These are phyloP conservation scores for Aspergillus pseudoglaucus DNA, from an alignment of 2,329 filamentous ascomycete genomes.

Conservation along the genomic window DNA sequence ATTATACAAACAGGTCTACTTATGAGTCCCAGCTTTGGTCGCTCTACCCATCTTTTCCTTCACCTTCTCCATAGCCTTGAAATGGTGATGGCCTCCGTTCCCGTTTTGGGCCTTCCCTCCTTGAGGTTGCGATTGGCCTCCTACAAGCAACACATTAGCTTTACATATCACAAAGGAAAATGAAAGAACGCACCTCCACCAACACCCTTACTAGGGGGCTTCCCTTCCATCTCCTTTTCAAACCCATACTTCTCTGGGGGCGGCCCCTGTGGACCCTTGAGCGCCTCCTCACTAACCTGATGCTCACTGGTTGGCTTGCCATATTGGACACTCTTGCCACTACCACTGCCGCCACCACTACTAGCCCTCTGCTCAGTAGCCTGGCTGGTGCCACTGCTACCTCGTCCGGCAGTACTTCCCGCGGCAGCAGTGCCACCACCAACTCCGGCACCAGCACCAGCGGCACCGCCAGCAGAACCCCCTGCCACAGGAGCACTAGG, in stretches of 20 bases:
- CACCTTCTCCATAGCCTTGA: constrained; percentile 15
- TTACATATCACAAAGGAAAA: not conserved
- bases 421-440: not conserved
- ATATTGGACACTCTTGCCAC: not conserved
- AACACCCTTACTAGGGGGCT: constrained; percentile 5
- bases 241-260: constrained; percentile 21
- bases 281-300: constrained; percentile 23
- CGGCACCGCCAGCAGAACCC: not conserved
- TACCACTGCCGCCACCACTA: not conserved
- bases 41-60: constrained; percentile 30
- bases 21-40: constrained; percentile 8
- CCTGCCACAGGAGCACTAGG: not conserved
- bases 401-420: not conserved
- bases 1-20: too few species aligned
- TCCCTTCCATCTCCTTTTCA: constrained; percentile 20
- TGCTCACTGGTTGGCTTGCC: not conserved
- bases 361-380: not conserved
- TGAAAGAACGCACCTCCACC: constrained; percentile 4
- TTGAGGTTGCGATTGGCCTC: not conserved
- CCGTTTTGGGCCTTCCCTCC: not conserved
- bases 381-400: not conserved
- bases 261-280: constrained; percentile 22
- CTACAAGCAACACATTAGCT: not conserved
- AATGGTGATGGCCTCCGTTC: constrained; percentile 1
- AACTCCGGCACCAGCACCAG: not conserved